Conservation (phyloP, 2,329 filamentous ascomycete species). For the Monilinia polystroma region DNA sequence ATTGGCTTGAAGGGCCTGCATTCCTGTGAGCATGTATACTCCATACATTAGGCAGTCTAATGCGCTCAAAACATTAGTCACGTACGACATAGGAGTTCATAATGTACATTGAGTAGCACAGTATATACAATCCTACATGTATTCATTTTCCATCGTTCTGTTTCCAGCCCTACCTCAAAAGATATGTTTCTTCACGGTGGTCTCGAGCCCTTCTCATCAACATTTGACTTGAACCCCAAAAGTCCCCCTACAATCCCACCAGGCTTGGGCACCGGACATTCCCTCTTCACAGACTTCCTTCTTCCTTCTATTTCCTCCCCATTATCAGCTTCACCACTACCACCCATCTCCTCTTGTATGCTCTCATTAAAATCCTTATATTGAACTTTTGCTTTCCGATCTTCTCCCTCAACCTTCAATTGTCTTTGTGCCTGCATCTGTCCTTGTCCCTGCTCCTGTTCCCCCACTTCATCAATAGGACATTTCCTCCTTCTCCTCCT, state of each 20-base stretch:
- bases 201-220: slow-evolving; percentile 32
- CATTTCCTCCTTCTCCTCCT: slow-evolving; percentile 47
- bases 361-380: slow-evolving; percentile 24
- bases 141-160: background rate
- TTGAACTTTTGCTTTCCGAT: slow-evolving; percentile 1
- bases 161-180: background rate
- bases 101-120: background rate
- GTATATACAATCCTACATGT: background rate
- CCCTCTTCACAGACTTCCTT: slow-evolving; percentile 50
- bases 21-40: too few species aligned
- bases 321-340: background rate
- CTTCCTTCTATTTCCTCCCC: slow-evolving; percentile 11
- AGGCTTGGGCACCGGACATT: slow-evolving; percentile 93
- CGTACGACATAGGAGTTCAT: too few species aligned
- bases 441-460: slow-evolving; percentile 23
- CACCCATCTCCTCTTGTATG: slow-evolving; percentile 42
- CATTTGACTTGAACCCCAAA: slow-evolving; percentile 44
- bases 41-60: too few species aligned
- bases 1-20: too few species aligned
- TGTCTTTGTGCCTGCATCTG: slow-evolving; percentile 33
- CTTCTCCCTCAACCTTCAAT: background rate
- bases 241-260: slow-evolving; percentile 73
- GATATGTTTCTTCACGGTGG: slow-evolving; percentile 30
- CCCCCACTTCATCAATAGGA: slow-evolving; percentile 36
- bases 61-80: too few species aligned